Conservation (phyloP, 257 asterid genomes). For the Oldenlandia corymbosa region DNA sequence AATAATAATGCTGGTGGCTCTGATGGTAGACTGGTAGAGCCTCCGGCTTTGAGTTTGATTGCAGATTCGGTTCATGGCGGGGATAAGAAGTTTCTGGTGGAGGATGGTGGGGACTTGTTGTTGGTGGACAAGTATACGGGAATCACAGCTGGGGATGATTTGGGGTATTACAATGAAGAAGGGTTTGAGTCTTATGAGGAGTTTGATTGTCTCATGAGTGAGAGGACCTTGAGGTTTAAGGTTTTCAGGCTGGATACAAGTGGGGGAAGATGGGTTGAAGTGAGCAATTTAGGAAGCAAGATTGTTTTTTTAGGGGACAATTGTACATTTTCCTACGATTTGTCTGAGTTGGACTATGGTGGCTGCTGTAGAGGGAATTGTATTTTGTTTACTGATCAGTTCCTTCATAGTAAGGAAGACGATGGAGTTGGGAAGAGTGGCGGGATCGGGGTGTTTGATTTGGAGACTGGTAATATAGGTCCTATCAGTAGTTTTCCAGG, state of each 20-base stretch:
- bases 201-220: constrained; percentile 56
- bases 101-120: constrained; percentile 54
- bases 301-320: constrained; percentile 79
- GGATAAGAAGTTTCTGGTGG: constrained; percentile 78
- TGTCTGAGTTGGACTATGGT: constrained; percentile 36
- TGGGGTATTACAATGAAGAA: constrained; percentile 53
- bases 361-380: constrained; percentile 65
- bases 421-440: constrained; percentile 46
- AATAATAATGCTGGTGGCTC: too few relatives aligned
- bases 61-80: constrained; percentile 58
- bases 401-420: constrained; percentile 37
- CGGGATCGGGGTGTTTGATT: constrained; percentile 56
- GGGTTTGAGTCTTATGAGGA: constrained; percentile 63
- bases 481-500: constrained; percentile 36
- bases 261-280: constrained; percentile 51
- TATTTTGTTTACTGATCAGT: constrained; percentile 57
- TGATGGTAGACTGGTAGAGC: constrained; percentile 12
- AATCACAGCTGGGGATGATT: constrained; percentile 52
- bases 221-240: constrained; percentile 73
- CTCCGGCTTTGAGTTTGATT: constrained; percentile 35
- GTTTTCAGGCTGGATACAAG: constrained; percentile 56
- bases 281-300: constrained; percentile 55
- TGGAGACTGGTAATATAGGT: constrained; percentile 67
- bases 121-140: constrained; percentile 66
- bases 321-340: constrained; percentile 53